Conservation (phyloP, 2,329 filamentous ascomycete genomes). For the Fusarium falciforme region DNA sequence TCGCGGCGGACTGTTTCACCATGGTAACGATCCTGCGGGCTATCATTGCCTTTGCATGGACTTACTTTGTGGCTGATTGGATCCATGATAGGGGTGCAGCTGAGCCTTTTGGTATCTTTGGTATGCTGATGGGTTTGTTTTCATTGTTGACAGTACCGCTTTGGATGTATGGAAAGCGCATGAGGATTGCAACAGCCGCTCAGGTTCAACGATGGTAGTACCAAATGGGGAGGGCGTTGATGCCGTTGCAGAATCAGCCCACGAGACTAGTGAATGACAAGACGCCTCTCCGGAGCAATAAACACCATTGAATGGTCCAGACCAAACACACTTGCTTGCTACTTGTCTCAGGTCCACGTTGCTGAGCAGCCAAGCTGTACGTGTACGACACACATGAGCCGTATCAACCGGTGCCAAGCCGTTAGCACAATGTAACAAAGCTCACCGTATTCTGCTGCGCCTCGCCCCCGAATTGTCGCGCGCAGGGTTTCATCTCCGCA, state of each 20-base stretch:
- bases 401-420: neutral
- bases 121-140: conserved; percentile 48
- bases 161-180: conserved; percentile 50
- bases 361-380: neutral
- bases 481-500: neutral
- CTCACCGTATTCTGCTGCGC: conserved; percentile 2
- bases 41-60: conserved; percentile 65
- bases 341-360: neutral
- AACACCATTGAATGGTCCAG: neutral
- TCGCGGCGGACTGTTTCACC: conserved; percentile 65
- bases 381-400: neutral
- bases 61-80: conserved; percentile 64
- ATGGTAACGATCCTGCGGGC: conserved; percentile 62
- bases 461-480: neutral
- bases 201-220: neutral
- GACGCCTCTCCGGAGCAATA: neutral
- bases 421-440: neutral
- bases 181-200: conserved; percentile 49
- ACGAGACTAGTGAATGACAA: neutral
- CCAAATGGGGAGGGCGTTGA: neutral
- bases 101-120: conserved; percentile 60
- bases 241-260: neutral
- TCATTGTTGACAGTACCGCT: conserved; percentile 50
- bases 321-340: neutral
- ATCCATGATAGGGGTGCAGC: conserved; percentile 55